These are phyloP conservation scores for Pittosporum tobira DNA, from an alignment of 129 eudicot genomes.

Conservation along the genomic window DNA sequence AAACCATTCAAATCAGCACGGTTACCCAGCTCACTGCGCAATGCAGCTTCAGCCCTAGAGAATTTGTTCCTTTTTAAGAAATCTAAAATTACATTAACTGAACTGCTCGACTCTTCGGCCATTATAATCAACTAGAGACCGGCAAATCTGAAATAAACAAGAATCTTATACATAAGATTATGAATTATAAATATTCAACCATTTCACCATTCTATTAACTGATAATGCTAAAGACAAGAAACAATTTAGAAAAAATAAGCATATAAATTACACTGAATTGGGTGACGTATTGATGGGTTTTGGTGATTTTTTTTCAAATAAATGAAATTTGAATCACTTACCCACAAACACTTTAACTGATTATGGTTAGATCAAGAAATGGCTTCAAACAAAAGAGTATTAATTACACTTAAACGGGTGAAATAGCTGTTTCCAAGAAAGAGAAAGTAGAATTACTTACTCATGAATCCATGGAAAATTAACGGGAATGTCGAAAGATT, in stretches of 20 bases:
- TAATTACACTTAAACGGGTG: no score
- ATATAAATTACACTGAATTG: neutral
- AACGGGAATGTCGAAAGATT: no score
- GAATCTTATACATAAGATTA: neutral
- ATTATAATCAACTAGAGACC: conserved; percentile 25
- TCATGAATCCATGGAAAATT: no score
- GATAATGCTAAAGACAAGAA: neutral
- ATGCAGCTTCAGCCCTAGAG: conserved; percentile 81
- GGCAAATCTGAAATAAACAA: conserved; percentile 20
- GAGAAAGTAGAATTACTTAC: no score
- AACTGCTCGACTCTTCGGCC: conserved; percentile 45
- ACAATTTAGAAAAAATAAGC: neutral
- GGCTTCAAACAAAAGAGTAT: no score
- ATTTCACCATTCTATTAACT: neutral
- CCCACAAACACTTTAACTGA: no score
- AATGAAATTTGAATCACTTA: no score
- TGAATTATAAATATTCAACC: neutral
- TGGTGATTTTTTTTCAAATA: neutral
- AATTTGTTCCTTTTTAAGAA: conserved; percentile 64
- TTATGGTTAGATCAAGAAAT: no score
- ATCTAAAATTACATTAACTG: conserved; percentile 58
- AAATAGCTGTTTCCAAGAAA: no score
- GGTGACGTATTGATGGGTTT: neutral
- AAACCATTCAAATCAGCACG: conserved; percentile 51
- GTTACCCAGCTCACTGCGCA: conserved; percentile 52